These are phyloP conservation scores for Berberis vulgaris DNA, from an alignment of 164 flowering plant genomes.

Conservation along the genomic window DNA sequence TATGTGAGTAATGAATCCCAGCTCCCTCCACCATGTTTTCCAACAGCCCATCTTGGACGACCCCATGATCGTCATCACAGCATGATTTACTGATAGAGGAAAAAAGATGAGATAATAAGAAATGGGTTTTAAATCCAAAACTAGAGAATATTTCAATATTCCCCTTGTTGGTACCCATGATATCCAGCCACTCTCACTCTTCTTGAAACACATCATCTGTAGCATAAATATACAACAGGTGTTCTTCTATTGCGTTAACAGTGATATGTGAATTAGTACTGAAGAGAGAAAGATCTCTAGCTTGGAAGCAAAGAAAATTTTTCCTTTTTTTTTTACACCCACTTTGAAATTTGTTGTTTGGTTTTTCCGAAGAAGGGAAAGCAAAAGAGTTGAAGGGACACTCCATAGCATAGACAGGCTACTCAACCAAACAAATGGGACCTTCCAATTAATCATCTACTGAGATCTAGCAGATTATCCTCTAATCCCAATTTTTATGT, in stretches of 20 bases:
- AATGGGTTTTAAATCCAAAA: conserved; percentile 4
- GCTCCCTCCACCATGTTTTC: conserved; percentile 11
- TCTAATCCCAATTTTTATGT: no score
- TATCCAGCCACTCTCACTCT: background rate
- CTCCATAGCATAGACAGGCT: no score
- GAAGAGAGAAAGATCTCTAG: conserved; percentile 15
- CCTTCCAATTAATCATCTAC: no score
- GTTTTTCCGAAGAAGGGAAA: background rate
- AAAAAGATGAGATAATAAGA: conserved; percentile 10
- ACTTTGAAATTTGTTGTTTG: background rate
- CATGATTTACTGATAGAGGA: conserved; percentile 10
- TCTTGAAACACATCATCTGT: background rate
- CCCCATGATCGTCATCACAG: conserved; percentile 6
- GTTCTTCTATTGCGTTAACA: no score
- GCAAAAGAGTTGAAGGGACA: background rate
- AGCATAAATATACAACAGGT: background rate
- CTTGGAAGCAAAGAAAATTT: conserved; percentile 49
- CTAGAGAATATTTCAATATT: background rate
- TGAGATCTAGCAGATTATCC: no score
- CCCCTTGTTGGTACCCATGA: conserved; percentile 18
- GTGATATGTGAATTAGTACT: conserved; percentile 7
- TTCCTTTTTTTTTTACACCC: no score
- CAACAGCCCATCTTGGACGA: conserved; percentile 10
- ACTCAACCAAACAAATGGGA: no score
- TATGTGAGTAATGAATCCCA: conserved; percentile 10